Base-by-base conservation (phyloP, 371 early-diverging fungal species). In the Batkoa obscura region DNA sequence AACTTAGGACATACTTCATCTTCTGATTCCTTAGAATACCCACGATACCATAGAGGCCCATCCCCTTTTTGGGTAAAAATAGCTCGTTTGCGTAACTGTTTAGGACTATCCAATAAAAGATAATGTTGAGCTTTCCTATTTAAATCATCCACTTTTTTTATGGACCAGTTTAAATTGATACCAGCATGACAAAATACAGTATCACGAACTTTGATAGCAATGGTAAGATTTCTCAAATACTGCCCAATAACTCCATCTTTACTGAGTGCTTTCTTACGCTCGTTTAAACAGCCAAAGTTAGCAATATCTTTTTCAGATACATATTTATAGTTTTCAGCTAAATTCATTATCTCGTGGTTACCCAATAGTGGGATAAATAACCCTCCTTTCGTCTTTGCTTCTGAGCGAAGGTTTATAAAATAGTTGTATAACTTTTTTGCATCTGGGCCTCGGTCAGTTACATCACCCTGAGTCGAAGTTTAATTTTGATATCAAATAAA, bases 161-260 rank as follows among this genome's bases (percentile, higher is more conserved):
- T 33, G 39, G 68, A 62, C 57, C 68, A 81, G 41, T 63, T 60
- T 2, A 75, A 71, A 43, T 73, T 72, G 47, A 79, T 71, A n/a
- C 81, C 88, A 42, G 81, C 85, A 60, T 87, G 88, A 37, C 75
- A 69, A 65, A 87, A 85, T 2, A 84, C 73, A 2, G 79, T 81
- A 37, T 67, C 63, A 12, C 69, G 69, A 2, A 83, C 79, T 48
- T 68, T 65, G 42, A 76, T 68, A 0, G 78, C 74, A 55, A 84
- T 68, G 50, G 77, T 75, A 35, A 73, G 63, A 36, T 64, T 36
- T 10, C 60, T 59, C 23, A 87, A 60, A 37, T 74, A 75, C 8
- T 64, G 57, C 0, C 88, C 88, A 48, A 83, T 73, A 68, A 74
- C 79, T 0, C 88, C 88, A 2, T 73, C 67, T 23, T 63, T 57